Base-by-base conservation (phyloP, 176 grass and related monocot species). In the Triticum monococcum region DNA sequence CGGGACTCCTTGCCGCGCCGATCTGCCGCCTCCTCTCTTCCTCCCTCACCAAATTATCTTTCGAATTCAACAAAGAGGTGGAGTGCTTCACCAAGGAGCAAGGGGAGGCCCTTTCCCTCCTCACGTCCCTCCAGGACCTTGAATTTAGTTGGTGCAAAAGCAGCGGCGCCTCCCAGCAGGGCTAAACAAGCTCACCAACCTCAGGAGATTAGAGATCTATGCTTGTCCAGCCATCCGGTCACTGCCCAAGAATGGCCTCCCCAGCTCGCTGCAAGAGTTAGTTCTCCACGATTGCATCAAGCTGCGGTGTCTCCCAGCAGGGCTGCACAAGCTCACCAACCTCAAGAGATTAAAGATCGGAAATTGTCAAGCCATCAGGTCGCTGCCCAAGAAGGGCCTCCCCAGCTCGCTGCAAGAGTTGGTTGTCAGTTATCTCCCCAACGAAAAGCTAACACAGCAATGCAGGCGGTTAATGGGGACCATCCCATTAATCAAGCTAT, bases 71-170 rank as follows among this genome's bases (percentile, higher is more conserved):
- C 14, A 0, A 31, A 0, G n/a, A 30, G 54, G 35, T 74, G 81
- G 35, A 45, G 24, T 17, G 16, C 36, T 63, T 75, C 82, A 66
- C 62, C 12, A 12, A 64, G n/a, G 45, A 77, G 22, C 45, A 84
- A 85, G 63, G 12, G 33, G 36, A 30, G 62, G 30, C 60, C 9
- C 54, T 77, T 54, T 22, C 33, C 7, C 59, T 82, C 40, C 73
- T 83, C 50, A 67, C 11, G 16, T 76, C 81, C 38, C 83, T 89
- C 70, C 26, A 83, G 26, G 30, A 11, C 0, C 64, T 87, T 16
- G 0, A 0, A 4, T 76, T 84, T 23, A 0, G 0, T 0, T 0
- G 0, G 0, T 65, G 38, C 0, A 0, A 0, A 50, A 54, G n/a
- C 68, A 48, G 14, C 57, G 43, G 70, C 3, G n/a, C 3, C 57